Base-by-base conservation (phyloP, 1,139 yeast species). In the Chernovozyma sophiae-reginae region DNA sequence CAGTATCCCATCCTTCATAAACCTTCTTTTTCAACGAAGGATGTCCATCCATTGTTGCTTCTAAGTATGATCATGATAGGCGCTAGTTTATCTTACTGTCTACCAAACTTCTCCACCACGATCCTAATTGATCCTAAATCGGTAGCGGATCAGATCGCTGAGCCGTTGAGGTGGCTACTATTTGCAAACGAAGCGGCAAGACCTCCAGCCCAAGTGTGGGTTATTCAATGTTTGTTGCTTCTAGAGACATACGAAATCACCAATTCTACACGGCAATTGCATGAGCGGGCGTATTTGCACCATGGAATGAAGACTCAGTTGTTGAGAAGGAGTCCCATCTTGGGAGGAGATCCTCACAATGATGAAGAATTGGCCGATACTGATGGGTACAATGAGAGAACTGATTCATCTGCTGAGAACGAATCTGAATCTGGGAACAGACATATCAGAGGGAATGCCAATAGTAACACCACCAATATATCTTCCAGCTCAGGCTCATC, bases 271-370 rank as follows among this genome's bases (percentile, higher is more conserved):
- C 58, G 84, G 37, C 55, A 56, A 17, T 55, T 81, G 37, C 90
- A 83, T 51, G 90, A 83, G 49, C 57, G 94, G 32, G 83, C 85
- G 0, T 81, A 77, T 48, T 63, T 84, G 7, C 87, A 84, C 47
- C 90, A 82, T 53, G 90, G 86, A 3, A 74, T 86, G 0, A 79
- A 84, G 3, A 74, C 82, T 28, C 92, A 84, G 55, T 55, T 84
- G 25, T 59, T 84, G 26, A 62, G 90, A 43, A 65, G 92, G 47
- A 77, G 83, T 5, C 84, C 90, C 0, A 73, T 81, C 2, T 53
- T 83, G 25, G 85, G 83, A 11, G 84, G 84, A 1, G 79, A 77
- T 45, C 83, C 84, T 0, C 45, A 62, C 34, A 55, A 51, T 33
- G 52, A 47, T 18, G 51, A 46, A 29, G 44, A 32, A 19, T n/a